phyloP scores from a whole-genome alignment of 2,329 filamentous ascomycete species.

The Phoma sp. region DNA sequence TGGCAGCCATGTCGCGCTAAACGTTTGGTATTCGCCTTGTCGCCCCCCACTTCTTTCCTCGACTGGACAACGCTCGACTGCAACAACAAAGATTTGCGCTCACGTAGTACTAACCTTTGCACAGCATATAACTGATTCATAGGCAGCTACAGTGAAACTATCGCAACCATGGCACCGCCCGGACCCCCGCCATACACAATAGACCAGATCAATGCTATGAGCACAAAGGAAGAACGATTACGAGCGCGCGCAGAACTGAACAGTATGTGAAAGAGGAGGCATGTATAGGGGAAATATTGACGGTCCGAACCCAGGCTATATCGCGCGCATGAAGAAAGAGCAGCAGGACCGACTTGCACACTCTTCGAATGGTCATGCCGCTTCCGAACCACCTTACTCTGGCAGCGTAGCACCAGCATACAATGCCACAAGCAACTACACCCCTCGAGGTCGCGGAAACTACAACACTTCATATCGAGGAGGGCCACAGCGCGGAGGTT shows the following conservation, averaged over 20 bases:
- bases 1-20: neutral
- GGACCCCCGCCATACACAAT: conserved; percentile 36
- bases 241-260: conserved; percentile 35
- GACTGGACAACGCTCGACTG: conserved; percentile 1
- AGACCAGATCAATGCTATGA: conserved; percentile 35
- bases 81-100: conserved; percentile 13
- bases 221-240: conserved; percentile 26
- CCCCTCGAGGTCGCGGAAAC: conserved; percentile 6
- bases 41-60: conserved; percentile 7
- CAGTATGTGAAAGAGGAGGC: conserved; percentile 33
- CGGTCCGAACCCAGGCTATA: conserved; percentile 24
- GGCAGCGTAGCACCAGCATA: conserved; percentile 1
- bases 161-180: conserved; percentile 29
- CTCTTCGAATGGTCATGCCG: conserved; percentile 12
- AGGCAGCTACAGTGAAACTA: conserved; percentile 8
- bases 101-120: conserved; percentile 19
- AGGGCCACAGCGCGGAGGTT: conserved; percentile 20
- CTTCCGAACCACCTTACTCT: neutral
- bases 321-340: conserved; percentile 31
- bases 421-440: neutral
- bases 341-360: conserved; percentile 21
- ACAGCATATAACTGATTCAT: conserved; percentile 10
- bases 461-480: neutral
- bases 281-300: conserved; percentile 12
- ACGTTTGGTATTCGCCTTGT: neutral